Base-by-base conservation (phyloP, 768 basidiomycete genomes). In the Tylopilus cervinicoccineus region DNA sequence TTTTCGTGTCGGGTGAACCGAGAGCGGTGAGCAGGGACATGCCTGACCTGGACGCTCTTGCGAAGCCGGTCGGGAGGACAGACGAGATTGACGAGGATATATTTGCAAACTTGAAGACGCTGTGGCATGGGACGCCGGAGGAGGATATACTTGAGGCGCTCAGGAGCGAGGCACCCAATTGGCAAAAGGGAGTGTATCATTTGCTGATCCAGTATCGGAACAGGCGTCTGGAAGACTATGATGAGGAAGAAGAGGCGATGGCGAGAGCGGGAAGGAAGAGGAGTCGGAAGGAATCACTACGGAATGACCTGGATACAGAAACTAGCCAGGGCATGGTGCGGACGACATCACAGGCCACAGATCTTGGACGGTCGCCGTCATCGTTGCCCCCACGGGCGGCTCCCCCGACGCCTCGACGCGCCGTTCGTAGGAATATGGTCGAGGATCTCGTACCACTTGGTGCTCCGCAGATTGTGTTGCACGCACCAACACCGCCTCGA, bases 131-230 rank as follows among this genome's bases (percentile, higher is more conserved):
- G 9, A 79, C 81, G 1, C 70, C 82, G 3, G 90, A 94, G 45
- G 76, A 78, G 10, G 83, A 86, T 26, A 82, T 98, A 46, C 73
- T 83, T 41, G 74, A 78, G 41, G 83, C 79, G 45, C 72, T 99
- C 58, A 75, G 69, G 61, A 83, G 76, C 58, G 59, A 71, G 43
- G 80, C 84, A 47, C 82, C 82, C 43, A 94, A 87, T 24, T 94
- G 92, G 88, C 92, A 98, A 65, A 97, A 99, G 69, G 91, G 90
- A 0, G 88, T 98, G 40, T 99, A 99, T 67, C 84, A 89, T 61
- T 71, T 97, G 5, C 76, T 99, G n/a, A 74, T 86, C 46, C 82
- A 81, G 54, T 97, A 96, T 69, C 81, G 93, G 37, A 78, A 78
- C 42, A 80, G 77, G 55, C 82, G 84, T 47, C 64, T 90, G 36